Evolutionary conservation across 2,329 filamentous ascomycete species (phyloP), one percentile per base, ranked within the genome.

Genomic region (Colletotrichum sp.): DNA sequence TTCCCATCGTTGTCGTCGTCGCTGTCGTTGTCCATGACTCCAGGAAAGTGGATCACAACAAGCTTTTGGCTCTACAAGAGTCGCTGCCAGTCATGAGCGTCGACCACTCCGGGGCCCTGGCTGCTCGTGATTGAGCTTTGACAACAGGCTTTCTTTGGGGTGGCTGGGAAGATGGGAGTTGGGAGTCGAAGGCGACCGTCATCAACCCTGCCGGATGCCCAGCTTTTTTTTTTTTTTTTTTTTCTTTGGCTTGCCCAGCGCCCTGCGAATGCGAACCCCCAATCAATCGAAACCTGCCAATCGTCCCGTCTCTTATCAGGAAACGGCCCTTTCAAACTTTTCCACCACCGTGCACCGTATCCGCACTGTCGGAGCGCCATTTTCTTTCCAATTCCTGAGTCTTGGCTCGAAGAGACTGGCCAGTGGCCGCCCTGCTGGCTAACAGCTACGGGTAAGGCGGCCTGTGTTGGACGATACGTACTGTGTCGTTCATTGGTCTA

Each of bases 21-120:
- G 24, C 24, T 58, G 21, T 58, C 65, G 32, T 61, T 52, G 21
- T 73, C 55, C 55, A 63, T 60, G 34, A 73, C 71, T 72, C 68
- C 72, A 75, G 70, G 65, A 68, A 32, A 36, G 70, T 76, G 74
- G 74, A 76, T 65, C 70, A 70, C 74, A 77, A 77, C 74, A 77
- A 77, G 76, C 76, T 77, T 77, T 77, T 67, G 34, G 69, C 36
- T 48, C 69, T 74, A 26, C 64, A 66, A 69, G n/a, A 60, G 43
- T 73, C 61, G 68, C 73, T 76, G 73, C 65, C 75, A 75, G 72
- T 72, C 67, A 70, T 74, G 76, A 34, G 58, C 70, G 60, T 67
- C 66, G 30, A 57, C 52, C 38, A 38, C 16, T 34, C 28, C 16
- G 28, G 52, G 48, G n/a, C 57, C 61, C 72, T 60, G 43, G 36